Evolutionary conservation across 2,329 filamentous ascomycete species (phyloP), one percentile per base, ranked within the genome.

Genomic region (Ilyonectria sp.): DNA sequence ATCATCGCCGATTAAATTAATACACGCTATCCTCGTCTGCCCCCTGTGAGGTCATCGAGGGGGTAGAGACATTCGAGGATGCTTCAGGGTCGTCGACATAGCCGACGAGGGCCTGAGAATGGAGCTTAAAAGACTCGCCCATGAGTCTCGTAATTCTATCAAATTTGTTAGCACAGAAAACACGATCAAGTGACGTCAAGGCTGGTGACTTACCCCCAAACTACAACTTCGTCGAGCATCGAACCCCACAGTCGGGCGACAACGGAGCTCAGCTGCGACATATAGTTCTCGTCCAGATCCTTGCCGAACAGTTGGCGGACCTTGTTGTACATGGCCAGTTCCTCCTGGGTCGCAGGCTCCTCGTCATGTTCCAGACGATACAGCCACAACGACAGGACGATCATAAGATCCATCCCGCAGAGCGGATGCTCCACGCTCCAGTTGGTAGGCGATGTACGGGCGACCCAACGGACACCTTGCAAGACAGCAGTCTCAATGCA

Each of bases 361-460:
- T 97, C 95, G 86, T 99, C 96, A 85, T 98, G 95, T 92, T 99
- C 96, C 86, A 99, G 92, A 84, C 95, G 94, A 86, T 98, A 98
- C 76, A 99, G 92, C 96, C 96, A 99, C 74, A 98, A 87, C 77
- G 94, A 98, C 75, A 99, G 91, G 75, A 98, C 96, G 80, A 98
- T 96, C 90, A 99, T 97, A 74, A 98, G 88, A 81, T 99, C 96
- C 85, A 99, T 90, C 70, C 95, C 95, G 78, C 95, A 98, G 65
- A 99, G 91, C 59, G 96, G 95, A 81, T 99, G 95, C 85, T 99
- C 96, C 68, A 98, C 94, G 80, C 95, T 98, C 96, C 96, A 99
- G 83, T 98, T 98, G 53, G 96, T 98, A 23, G 96, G 94, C 53
- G 95, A 98, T 23, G 95, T 98, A 74, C 95, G 92, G n/a, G 95